Conservation (phyloP, 352 stramenopile genomes). For the Albugo candida region DNA sequence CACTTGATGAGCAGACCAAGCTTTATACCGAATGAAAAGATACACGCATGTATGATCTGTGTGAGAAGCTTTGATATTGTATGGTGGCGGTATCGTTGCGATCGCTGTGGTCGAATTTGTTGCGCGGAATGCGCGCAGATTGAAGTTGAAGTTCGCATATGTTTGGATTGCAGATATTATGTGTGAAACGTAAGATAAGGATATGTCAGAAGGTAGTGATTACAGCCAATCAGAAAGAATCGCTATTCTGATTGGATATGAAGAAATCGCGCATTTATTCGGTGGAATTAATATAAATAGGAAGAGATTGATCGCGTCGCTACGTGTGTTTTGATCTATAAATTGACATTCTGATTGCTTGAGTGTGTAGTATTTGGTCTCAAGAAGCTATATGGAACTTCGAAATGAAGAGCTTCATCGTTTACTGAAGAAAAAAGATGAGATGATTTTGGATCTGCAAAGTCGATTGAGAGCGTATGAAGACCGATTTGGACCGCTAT, state of each 20-base stretch:
- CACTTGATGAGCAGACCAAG: slow-evolving; percentile 32
- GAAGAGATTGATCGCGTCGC: too few species aligned
- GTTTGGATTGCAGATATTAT: slow-evolving; percentile 63
- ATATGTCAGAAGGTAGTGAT: too few species aligned
- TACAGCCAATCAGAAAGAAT: too few species aligned
- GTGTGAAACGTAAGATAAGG: too few species aligned
- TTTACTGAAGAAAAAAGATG: slow-evolving; percentile 67
- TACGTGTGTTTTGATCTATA: too few species aligned
- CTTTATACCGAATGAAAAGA: slow-evolving; percentile 36
- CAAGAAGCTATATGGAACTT: slow-evolving; percentile 17
- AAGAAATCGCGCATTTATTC: too few species aligned
- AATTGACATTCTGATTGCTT: too few species aligned
- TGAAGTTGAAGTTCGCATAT: slow-evolving; percentile 43
- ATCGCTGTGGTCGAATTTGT: slow-evolving; percentile 52
- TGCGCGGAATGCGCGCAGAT: slow-evolving; percentile 47
- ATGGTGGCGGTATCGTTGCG: slow-evolving; percentile 47
- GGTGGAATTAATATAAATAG: too few species aligned
- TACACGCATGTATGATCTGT: slow-evolving; percentile 52
- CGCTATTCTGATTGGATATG: too few species aligned
- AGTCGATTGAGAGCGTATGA: slow-evolving; percentile 41
- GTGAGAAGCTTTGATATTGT: slow-evolving; percentile 46
- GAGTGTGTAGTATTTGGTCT: too few species aligned
- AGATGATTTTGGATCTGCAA: slow-evolving; percentile 65
- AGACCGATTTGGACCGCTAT: slow-evolving; percentile 24
- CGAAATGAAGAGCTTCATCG: slow-evolving; percentile 48